These are phyloP conservation scores for Lentinula sp. DNA, from an alignment of 768 basidiomycete species.

Conservation along the genomic window DNA sequence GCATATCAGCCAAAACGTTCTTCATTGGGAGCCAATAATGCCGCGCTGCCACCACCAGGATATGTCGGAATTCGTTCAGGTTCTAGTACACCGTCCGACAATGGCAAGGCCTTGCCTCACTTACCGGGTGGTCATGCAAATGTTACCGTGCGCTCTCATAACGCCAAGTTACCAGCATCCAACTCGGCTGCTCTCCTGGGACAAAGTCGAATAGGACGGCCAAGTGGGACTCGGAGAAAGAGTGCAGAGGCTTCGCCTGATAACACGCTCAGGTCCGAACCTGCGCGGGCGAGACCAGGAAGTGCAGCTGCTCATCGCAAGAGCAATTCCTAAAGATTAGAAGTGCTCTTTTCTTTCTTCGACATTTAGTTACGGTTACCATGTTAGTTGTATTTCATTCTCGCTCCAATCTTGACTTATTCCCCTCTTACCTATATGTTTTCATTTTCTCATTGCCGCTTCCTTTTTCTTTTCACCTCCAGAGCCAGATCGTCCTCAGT, in stretches of 20 bases:
- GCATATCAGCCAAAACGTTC: constrained; percentile 48
- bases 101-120: constrained; percentile 31
- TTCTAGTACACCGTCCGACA: constrained; percentile 2
- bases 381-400: constrained; percentile 3
- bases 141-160: constrained; percentile 40
- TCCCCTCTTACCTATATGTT: neutral
- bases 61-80: neutral
- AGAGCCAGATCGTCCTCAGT: neutral
- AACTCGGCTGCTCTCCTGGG: constrained; percentile 27
- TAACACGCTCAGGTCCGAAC: neutral
- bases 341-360: neutral
- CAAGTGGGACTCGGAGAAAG: constrained; percentile 23
- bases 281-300: constrained; percentile 1
- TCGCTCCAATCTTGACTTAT: constrained; percentile 6
- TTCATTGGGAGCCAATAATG: constrained; percentile 50
- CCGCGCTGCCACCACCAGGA: constrained; percentile 20
- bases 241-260: constrained; percentile 5
- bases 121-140: constrained; percentile 37
- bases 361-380: constrained; percentile 1
- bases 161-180: constrained; percentile 32
- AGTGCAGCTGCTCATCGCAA: constrained; percentile 4
- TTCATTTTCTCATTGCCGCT: neutral
- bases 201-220: constrained; percentile 46
- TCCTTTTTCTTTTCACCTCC: neutral
- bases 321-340: neutral